Evolutionary conservation across 2,329 filamentous ascomycete species (phyloP), one percentile per base, ranked within the genome.

Genomic region (Neofusicoccum cordaticola): DNA sequence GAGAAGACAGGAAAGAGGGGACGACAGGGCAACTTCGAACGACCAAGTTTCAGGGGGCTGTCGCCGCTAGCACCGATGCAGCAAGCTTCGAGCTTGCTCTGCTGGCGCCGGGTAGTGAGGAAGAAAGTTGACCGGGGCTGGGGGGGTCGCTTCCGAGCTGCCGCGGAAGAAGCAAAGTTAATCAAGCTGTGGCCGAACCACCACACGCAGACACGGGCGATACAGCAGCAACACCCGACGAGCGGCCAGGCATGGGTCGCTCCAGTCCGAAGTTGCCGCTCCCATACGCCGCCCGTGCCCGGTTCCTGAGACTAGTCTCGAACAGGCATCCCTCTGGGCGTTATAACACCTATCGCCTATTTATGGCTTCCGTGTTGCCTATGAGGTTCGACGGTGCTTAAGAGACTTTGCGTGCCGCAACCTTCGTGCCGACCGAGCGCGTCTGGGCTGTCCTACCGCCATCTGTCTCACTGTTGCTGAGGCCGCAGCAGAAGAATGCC

Each of bases 151-250:
- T 60, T 60, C 56, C 56, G 56, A 37, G 4, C 22, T 60, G 41
- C 56, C 56, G 56, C 56, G 56, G 39, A 60, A 60, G 56, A 60
- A 60, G 56, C 56, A 60, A 60, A 60, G 42, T 37, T 35, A 60
- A 60, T 47, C 42, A 44, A 31, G 42, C 56, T 37, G 22, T 34
- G 39, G 27, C 42, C 56, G 31, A 31, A 27, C 11, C 42, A 19
- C 15, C 22, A 8, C 27, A 8, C 17, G n/a, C 45, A 8, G 34
- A n/a, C 48, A 51, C 15, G 31, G 11, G 22, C 45, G 48, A 11
- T 13, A 17, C 15, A n/a, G 35, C 8, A 41, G 22, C 53, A 35
- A 27, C 53, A 45, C 45, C 53, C 53, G 53, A 44, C 22, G 15
- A 5, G 35, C 15, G 22, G 22, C 22, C 37, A 39, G 3, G 22